Percentiles rank a stretch among this genome's conserved stretches.
These are phyloP conservation scores for Triticum aestivum DNA, from an alignment of 176 grass and related monocot species.

Conservation along the genomic window DNA sequence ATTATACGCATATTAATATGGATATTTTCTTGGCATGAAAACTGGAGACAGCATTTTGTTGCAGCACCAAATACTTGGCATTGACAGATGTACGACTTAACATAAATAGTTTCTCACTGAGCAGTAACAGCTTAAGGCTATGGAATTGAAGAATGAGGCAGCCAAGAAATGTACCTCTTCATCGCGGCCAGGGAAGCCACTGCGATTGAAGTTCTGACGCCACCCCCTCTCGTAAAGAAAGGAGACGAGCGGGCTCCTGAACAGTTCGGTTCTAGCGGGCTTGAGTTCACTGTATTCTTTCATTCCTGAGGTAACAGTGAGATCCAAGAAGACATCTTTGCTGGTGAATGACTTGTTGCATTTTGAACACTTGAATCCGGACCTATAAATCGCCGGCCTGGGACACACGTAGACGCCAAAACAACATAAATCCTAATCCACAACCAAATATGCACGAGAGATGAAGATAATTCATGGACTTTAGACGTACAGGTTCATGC, in stretches of 20 bases:
- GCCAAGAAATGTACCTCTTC: constrained; percentile 61
- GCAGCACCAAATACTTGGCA: not conserved
- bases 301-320: constrained; percentile 84
- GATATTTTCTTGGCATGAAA: not conserved
- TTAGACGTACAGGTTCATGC: too few species aligned
- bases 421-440: not conserved
- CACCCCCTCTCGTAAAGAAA: constrained; percentile 97
- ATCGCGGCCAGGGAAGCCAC: constrained; percentile 91
- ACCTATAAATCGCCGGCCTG: constrained; percentile 91
- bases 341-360: constrained; percentile 87
- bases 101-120: not conserved
- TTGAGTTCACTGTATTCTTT: constrained; percentile 83
- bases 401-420: not conserved
- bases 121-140: not conserved
- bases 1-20: not conserved
- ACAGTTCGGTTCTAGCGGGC: constrained; percentile 91
- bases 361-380: constrained; percentile 79
- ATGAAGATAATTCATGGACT: too few species aligned
- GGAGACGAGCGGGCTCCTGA: constrained; percentile 80
- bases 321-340: constrained; percentile 76
- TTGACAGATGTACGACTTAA: not conserved
- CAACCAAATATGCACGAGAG: too few species aligned
- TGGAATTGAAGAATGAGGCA: not conserved
- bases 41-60: not conserved
- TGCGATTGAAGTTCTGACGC: constrained; percentile 87